These are phyloP conservation scores for Agaricus subrufescens DNA, from an alignment of 768 basidiomycete species.

Conservation along the genomic window DNA sequence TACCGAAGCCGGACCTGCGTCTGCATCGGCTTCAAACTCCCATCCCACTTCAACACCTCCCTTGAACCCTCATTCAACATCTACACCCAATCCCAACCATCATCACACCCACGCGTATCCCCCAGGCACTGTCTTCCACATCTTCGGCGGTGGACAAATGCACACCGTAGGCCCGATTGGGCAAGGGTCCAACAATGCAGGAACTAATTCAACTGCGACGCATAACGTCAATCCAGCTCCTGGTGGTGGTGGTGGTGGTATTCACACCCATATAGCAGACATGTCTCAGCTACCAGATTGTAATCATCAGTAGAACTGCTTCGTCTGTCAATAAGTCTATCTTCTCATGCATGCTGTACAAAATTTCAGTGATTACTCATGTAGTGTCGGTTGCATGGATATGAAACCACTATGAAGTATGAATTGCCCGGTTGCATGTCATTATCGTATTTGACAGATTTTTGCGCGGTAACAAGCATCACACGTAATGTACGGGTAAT, in stretches of 20 bases:
- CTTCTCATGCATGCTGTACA: background rate
- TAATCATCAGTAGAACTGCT: background rate
- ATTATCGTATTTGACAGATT: too few species aligned
- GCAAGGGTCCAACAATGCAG: background rate
- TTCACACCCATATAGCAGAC: background rate
- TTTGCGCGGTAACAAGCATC: too few species aligned
- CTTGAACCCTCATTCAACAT: background rate
- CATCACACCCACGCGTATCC: background rate
- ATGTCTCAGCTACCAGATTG: conserved; percentile 10
- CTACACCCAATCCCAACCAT: background rate
- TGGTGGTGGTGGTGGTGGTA: background rate
- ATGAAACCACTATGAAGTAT: too few species aligned
- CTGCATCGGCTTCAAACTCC: background rate
- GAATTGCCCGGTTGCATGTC: too few species aligned
- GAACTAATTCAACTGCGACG: background rate
- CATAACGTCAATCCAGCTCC: background rate
- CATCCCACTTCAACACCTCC: background rate
- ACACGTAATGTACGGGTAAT: too few species aligned
- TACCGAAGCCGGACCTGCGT: background rate
- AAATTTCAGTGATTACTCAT: too few species aligned
- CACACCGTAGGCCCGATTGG: background rate
- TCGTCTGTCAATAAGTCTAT: too few species aligned
- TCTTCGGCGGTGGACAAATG: background rate
- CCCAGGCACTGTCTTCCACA: background rate
- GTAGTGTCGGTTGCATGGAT: too few species aligned